Evolutionary conservation across 2,329 filamentous ascomycete species (phyloP).

Genomic region (Fusarium sp.): DNA sequence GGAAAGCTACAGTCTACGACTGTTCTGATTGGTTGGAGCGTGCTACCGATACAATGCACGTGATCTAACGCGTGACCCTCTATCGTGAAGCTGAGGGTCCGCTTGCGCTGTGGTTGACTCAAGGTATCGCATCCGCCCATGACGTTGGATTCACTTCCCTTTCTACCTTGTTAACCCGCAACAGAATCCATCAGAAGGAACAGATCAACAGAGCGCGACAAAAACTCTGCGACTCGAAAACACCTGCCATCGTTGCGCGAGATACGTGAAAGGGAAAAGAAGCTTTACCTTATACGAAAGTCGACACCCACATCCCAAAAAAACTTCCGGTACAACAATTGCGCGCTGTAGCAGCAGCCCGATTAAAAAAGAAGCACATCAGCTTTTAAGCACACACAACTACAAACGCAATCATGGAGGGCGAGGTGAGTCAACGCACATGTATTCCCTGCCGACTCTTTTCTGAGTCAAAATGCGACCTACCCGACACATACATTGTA

Average conservation of each 20-base stretch:
- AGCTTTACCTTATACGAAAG: constrained; percentile 15
- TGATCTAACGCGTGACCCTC: constrained; percentile 20
- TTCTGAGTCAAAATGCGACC: not conserved
- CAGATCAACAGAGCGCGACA: constrained; percentile 13
- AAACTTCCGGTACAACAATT: constrained; percentile 22
- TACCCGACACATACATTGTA: not conserved
- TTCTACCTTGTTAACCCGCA: constrained; percentile 34
- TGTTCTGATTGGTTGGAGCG: constrained; percentile 33
- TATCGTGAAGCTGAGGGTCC: constrained; percentile 21
- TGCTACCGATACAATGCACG: not conserved
- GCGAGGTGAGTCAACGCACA: constrained; percentile 39
- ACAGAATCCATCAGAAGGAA: constrained; percentile 26
- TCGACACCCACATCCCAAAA: constrained; percentile 28
- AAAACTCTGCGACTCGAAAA: not conserved
- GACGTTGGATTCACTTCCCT: constrained; percentile 36
- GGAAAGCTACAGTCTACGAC: constrained; percentile 27
- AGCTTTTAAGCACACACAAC: constrained; percentile 7
- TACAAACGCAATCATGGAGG: constrained; percentile 38
- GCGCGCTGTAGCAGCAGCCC: constrained; percentile 17
- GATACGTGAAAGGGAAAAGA: not conserved
- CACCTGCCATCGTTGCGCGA: constrained; percentile 9
- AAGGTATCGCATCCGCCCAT: constrained; percentile 39
- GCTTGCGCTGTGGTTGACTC: constrained; percentile 20
- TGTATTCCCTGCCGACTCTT: not conserved
- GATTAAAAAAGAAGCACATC: constrained; percentile 20